Evolutionary conservation across 768 basidiomycete genomes (phyloP).

Genomic region (Sistotremastrum niveocremeum): DNA sequence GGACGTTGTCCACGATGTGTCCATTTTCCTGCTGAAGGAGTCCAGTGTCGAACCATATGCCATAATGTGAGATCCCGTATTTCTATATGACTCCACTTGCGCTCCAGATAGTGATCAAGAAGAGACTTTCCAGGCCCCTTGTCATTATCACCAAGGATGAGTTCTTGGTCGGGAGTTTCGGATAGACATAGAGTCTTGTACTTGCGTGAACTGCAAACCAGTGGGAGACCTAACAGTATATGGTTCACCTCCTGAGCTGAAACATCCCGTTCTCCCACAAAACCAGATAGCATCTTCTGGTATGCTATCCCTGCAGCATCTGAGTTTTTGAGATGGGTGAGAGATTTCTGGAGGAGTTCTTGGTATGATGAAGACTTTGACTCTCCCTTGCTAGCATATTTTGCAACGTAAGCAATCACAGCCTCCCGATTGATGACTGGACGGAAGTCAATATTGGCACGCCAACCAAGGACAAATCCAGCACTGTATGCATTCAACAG

Average conservation of each 20-base stretch:
- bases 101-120: too few species aligned
- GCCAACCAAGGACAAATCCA: slow-evolving; percentile 12
- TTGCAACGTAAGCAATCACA: slow-evolving; percentile 10
- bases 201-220: too few species aligned
- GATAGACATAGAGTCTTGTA: too few species aligned
- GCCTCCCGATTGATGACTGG: slow-evolving; percentile 11
- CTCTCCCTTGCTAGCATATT: slow-evolving; percentile 8
- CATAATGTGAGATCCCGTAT: too few species aligned
- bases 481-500: slow-evolving; percentile 11
- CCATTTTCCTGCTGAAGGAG: too few species aligned
- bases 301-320: slow-evolving; percentile 5
- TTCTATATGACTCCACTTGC: too few species aligned
- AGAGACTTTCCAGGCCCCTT: slow-evolving; percentile 1
- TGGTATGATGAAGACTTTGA: too few species aligned
- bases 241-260: slow-evolving; percentile 9
- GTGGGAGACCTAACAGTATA: slow-evolving; percentile 3
- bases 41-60: too few species aligned
- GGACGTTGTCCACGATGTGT: too few species aligned
- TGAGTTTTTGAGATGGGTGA: slow-evolving; percentile 4
- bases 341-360: slow-evolving; percentile 1
- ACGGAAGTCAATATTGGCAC: slow-evolving; percentile 14
- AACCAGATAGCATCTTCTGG: too few species aligned
- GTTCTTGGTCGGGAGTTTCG: neutral
- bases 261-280: too few species aligned
- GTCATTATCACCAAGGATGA: slow-evolving; percentile 1